A percentile compares a stretch with the other conserved stretches of the same genome.
Evolutionary conservation across 371 early-diverging fungal genomes (phyloP).

Genomic region (Syncephalastrum contaminatum): DNA sequence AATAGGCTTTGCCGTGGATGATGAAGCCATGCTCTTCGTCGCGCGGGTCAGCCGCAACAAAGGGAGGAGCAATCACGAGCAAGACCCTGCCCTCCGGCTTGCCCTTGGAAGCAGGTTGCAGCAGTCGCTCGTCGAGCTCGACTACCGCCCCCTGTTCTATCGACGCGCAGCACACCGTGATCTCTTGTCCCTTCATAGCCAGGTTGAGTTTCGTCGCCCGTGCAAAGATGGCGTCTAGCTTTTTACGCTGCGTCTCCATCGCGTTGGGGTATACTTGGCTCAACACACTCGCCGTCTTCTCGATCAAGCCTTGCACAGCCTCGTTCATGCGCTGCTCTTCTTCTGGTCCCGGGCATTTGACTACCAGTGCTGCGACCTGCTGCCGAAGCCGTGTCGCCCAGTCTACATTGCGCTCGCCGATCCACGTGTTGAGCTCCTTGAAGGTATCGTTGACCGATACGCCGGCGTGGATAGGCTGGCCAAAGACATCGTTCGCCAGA

Average conservation of each 20-base stretch:
- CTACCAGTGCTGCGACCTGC: constrained; percentile 38
- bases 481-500: constrained; percentile 22
- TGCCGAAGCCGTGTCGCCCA: constrained; percentile 44
- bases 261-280: constrained; percentile 28
- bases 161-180: constrained; percentile 26
- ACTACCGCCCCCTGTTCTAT: constrained; percentile 31
- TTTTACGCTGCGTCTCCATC: constrained; percentile 19
- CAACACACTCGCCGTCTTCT: constrained; percentile 19
- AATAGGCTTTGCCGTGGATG: constrained; percentile 42
- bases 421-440: constrained; percentile 34
- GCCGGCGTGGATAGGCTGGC: constrained; percentile 43
- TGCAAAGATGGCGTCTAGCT: constrained; percentile 28
- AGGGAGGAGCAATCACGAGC: constrained; percentile 32
- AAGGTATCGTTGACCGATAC: constrained; percentile 40
- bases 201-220: constrained; percentile 35
- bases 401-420: constrained; percentile 29
- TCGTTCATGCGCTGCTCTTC: constrained; percentile 25
- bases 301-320: constrained; percentile 22
- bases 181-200: constrained; percentile 47
- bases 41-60: constrained; percentile 35
- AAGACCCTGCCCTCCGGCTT: constrained; percentile 33
- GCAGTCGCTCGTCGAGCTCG: constrained; percentile 22
- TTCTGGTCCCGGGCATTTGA: constrained; percentile 32
- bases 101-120: constrained; percentile 38
- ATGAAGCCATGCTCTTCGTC: constrained; percentile 45